Conservation (phyloP, 352 stramenopile species). For the Globisporangium megalacanthum region DNA sequence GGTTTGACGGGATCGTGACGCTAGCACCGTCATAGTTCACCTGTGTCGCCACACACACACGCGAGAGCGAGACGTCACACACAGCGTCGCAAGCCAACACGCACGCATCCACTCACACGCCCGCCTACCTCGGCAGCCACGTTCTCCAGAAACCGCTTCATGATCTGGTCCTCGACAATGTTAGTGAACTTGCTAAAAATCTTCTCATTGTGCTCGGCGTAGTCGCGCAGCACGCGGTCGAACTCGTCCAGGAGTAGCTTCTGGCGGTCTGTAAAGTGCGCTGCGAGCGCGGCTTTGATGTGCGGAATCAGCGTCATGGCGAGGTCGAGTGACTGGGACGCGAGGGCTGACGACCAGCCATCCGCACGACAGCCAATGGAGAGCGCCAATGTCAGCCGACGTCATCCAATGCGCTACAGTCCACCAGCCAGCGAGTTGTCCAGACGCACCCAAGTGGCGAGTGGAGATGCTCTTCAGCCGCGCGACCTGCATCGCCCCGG, state of each 20-base stretch:
- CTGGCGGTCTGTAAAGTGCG: conserved; percentile 93
- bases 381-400: not conserved
- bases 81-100: not conserved
- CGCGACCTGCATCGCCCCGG: conserved; percentile 95
- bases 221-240: conserved; percentile 94
- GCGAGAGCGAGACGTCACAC: not conserved
- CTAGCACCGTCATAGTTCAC: conserved; percentile 66
- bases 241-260: conserved; percentile 95
- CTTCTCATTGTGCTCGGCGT: conserved; percentile 95
- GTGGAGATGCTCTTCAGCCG: conserved; percentile 95
- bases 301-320: conserved; percentile 93
- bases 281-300: conserved; percentile 93
- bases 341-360: conserved; percentile 59
- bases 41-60: conserved; percentile 22
- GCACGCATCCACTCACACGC: not conserved
- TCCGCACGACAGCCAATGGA: too few relatives aligned
- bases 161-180: conserved; percentile 96
- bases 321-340: conserved; percentile 94
- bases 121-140: conserved; percentile 48
- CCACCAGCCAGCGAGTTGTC: not conserved
- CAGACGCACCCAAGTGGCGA: conserved; percentile 84
- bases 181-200: conserved; percentile 97
- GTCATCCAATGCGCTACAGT: too few relatives aligned
- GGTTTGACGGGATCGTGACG: conserved; percentile 62
- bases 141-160: conserved; percentile 89